These are phyloP conservation scores for Odontarrhena argentea DNA, from an alignment of 345 rosid genomes.

Conservation along the genomic window DNA sequence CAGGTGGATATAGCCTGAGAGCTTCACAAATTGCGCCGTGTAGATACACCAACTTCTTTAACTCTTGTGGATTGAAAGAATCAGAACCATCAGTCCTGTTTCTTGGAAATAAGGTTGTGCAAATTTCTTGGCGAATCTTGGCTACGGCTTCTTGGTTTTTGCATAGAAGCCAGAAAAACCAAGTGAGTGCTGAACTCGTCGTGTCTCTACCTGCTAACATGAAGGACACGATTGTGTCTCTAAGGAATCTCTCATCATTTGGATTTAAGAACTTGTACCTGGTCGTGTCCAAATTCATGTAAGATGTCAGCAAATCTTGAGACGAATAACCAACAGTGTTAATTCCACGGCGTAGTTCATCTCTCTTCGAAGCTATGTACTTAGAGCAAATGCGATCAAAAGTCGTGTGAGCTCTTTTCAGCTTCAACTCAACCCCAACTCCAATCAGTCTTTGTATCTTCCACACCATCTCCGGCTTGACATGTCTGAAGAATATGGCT, in stretches of 20 bases:
- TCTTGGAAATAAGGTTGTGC: slow-evolving; percentile 6
- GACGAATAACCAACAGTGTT: slow-evolving; percentile 1
- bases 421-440: slow-evolving; percentile 49
- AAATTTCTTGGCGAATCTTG: slow-evolving; percentile 47
- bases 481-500: slow-evolving; percentile 51
- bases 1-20: slow-evolving; percentile 50
- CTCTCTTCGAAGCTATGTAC: slow-evolving; percentile 40
- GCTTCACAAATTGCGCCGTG: slow-evolving; percentile 50
- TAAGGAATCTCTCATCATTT: slow-evolving; percentile 39
- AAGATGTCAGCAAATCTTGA: slow-evolving; percentile 45
- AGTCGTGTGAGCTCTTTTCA: slow-evolving; percentile 39
- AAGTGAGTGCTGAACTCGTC: slow-evolving; percentile 48
- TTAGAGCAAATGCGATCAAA: slow-evolving; percentile 37
- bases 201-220: slow-evolving; percentile 55
- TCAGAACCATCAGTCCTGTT: slow-evolving; percentile 5
- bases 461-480: slow-evolving; percentile 46
- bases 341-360: slow-evolving; percentile 11
- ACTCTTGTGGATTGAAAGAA: slow-evolving; percentile 21
- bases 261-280: slow-evolving; percentile 30
- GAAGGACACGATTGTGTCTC: slow-evolving; percentile 44
- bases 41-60: slow-evolving; percentile 45
- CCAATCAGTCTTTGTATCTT: slow-evolving; percentile 53
- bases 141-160: slow-evolving; percentile 30
- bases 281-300: slow-evolving; percentile 34
- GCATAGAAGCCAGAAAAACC: slow-evolving; percentile 56